Evolutionary conservation across 306 rosid genomes (phyloP).

Genomic region (Begonia loranthoides): DNA sequence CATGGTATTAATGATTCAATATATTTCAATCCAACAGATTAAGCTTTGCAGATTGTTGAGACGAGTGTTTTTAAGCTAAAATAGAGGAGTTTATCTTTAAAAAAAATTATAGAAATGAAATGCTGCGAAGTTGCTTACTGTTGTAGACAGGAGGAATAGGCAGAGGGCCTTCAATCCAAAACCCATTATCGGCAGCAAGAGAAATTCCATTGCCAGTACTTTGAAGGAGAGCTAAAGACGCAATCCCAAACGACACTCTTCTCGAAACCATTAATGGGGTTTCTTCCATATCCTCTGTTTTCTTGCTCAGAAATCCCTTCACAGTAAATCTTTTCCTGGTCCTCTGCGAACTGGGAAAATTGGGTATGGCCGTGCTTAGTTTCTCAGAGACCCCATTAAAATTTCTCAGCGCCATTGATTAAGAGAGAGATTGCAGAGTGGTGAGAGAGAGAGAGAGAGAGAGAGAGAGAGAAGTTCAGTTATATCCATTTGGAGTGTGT

Average conservation of each 20-base stretch:
- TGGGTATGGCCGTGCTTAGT: conserved; percentile 25
- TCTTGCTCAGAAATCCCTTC: conserved; percentile 25
- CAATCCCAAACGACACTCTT: conserved; percentile 58
- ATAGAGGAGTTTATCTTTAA: too few species aligned
- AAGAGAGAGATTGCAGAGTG: conserved; percentile 1
- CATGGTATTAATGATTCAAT: too few species aligned
- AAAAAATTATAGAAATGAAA: not conserved
- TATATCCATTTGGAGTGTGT: conserved; percentile 27
- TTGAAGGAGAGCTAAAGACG: conserved; percentile 38
- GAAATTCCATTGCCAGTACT: conserved; percentile 22
- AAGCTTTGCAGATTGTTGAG: too few species aligned
- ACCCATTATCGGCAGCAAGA: conserved; percentile 56
- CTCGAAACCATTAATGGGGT: conserved; percentile 32
- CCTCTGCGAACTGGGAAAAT: conserved; percentile 18
- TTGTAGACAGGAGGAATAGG: conserved; percentile 51
- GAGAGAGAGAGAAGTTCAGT: conserved; percentile 8
- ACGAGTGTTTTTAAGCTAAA: too few species aligned
- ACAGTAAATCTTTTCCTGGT: conserved; percentile 23
- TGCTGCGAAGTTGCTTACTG: conserved; percentile 28
- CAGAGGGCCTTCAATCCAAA: conserved; percentile 59
- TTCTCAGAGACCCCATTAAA: conserved; percentile 47
- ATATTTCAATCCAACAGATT: too few species aligned
- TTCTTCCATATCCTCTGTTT: conserved; percentile 25
- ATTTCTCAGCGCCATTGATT: conserved; percentile 56
- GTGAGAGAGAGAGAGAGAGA: conserved; percentile 1